Conservation (phyloP, 805 yeast species). For the Pichia rugopelliculosa region DNA sequence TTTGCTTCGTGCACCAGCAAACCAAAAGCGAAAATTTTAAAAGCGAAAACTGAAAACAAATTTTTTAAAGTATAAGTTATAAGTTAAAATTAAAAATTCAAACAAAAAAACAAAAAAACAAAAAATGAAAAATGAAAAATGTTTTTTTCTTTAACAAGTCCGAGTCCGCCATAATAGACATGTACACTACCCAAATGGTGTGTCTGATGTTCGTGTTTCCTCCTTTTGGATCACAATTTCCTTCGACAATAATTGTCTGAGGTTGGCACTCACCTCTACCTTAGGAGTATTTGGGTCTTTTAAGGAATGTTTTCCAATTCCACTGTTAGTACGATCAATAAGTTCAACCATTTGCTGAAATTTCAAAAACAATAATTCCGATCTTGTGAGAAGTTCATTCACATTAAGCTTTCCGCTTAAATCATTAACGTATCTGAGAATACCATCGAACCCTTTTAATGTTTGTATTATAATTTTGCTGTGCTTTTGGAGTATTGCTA, state of each 20-base stretch:
- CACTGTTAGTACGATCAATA: conserved; percentile 46
- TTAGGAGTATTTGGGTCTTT: background rate
- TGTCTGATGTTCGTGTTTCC: conserved; percentile 24
- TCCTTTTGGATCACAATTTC: conserved; percentile 52
- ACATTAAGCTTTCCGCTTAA: conserved; percentile 68
- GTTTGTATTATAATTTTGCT: conserved; percentile 70
- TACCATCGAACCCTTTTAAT: conserved; percentile 78
- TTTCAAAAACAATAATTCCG: conserved; percentile 74
- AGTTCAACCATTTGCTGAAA: conserved; percentile 75
- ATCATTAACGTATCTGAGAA: conserved; percentile 87
- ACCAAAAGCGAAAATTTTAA: background rate
- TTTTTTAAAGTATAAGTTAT: no score
- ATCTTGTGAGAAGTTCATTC: conserved; percentile 70
- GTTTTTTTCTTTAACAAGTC: no score
- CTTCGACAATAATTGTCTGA: conserved; percentile 53
- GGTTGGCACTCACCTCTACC: conserved; percentile 38
- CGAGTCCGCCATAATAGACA: no score
- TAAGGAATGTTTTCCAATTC: conserved; percentile 14
- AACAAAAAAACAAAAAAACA: background rate
- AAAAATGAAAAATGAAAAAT: background rate
- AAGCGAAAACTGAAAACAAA: background rate
- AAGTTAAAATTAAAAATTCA: background rate
- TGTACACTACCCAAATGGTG: conserved; percentile 26
- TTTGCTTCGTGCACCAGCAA: conserved; percentile 5
- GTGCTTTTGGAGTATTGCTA: conserved; percentile 84